Evolutionary conservation across 371 early-diverging fungal species (phyloP), one percentile per base, ranked within the genome.

Genomic region (Mortierella polycephala): DNA sequence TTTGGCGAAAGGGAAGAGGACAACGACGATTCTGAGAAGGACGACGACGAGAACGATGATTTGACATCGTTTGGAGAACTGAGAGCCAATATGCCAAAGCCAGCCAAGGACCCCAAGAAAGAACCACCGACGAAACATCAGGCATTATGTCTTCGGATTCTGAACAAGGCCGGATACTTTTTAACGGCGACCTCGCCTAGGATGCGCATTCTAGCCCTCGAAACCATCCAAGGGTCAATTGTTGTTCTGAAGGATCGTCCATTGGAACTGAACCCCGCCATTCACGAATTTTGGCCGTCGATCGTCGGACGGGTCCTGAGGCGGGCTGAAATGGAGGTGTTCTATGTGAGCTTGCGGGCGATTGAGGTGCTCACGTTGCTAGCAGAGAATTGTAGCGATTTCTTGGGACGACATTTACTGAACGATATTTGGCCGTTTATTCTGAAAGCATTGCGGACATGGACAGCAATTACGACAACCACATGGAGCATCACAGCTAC

Each of bases 401-500:
- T 79, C 45, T 18, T 79, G n/a, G 57, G 64, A 9, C 41, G 73
- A 30, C 73, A 79, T 40, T 30, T 79, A 12, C 10, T 69, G 60
- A 66, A 69, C 9, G 80, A 79, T 51, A 56, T 79, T n/a, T 79
- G 73, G 80, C 80, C 80, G 5, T 79, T 69, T 42, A 65, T 79
- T 51, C 16, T 69, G 37, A 68, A 55, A 41, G 70, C 70, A 12
- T 16, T 79, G 23, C 41, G 55, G 6, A 12, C 67, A 7, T 79
- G 80, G 80, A 60, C 64, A 8, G 37, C 13, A 66, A 18, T 30
- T 44, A 20, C 50, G 12, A 11, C 40, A 1, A 23, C 7, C 46
- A 52, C 41, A 45, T 12, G 44, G 49, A 4, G 40, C 45, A 13
- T 14, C 8, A 42, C 42, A 37, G 9, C 7, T 40, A 11, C 30